Percentiles rank a stretch among this genome's conserved stretches.
phyloP scores from a whole-genome alignment of 192 early-diverging fungal genomes.

The Dimargaris verticillata region DNA sequence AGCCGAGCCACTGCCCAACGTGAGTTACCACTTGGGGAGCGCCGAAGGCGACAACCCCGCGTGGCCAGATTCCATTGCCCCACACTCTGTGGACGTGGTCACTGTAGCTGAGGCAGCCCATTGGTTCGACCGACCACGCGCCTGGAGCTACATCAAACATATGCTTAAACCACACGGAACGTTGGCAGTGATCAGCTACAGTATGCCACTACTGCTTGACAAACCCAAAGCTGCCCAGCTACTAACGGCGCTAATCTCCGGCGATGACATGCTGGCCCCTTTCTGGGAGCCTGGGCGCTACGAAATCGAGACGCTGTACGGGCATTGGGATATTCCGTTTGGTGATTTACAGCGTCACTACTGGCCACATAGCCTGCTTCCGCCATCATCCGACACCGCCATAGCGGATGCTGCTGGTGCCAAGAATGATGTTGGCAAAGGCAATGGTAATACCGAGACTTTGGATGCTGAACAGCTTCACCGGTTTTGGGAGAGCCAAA shows the following conservation, averaged over 20 bases:
- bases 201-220: constrained; percentile 18
- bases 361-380: too few relatives aligned
- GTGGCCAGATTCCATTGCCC: constrained; percentile 8
- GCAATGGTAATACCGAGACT: not conserved
- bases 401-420: not conserved
- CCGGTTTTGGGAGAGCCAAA: constrained; percentile 1
- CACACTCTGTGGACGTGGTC: constrained; percentile 19
- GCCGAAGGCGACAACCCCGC: constrained; percentile 23
- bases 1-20: constrained; percentile 13
- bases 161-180: constrained; percentile 24
- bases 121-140: constrained; percentile 21
- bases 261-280: constrained; percentile 11
- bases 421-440: not conserved
- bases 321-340: constrained; percentile 15
- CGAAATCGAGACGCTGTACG: constrained; percentile 16
- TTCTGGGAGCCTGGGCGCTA: constrained; percentile 20
- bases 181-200: constrained; percentile 24
- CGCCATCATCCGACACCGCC: too few relatives aligned
- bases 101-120: constrained; percentile 26
- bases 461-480: not conserved
- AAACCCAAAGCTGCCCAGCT: constrained; percentile 21
- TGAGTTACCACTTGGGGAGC: constrained; percentile 16
- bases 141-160: constrained; percentile 17
- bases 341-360: constrained; percentile 10
- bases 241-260: constrained; percentile 15